These are phyloP conservation scores for Sutorius australiensis DNA, from an alignment of 768 basidiomycete species.

Conservation along the genomic window DNA sequence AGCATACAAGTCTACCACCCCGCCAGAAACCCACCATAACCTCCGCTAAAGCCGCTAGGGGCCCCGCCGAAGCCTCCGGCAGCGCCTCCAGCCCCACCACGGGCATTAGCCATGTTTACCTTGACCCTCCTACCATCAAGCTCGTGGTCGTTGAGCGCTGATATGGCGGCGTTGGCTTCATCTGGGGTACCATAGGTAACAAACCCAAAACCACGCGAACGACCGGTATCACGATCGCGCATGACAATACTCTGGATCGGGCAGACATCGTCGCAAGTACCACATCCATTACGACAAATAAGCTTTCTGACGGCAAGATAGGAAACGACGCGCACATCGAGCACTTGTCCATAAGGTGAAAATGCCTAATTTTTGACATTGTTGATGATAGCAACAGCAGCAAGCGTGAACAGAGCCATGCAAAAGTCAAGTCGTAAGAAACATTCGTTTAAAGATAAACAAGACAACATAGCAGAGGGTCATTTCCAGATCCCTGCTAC, in stretches of 20 bases:
- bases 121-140: slow-evolving; percentile 92
- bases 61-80: slow-evolving; percentile 27
- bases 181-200: slow-evolving; percentile 62
- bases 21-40: slow-evolving; percentile 16
- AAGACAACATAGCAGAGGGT: slow-evolving; percentile 46
- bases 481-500: slow-evolving; percentile 23
- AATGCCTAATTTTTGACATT: slow-evolving; percentile 62
- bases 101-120: slow-evolving; percentile 78
- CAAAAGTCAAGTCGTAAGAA: slow-evolving; percentile 32
- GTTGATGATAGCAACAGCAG: slow-evolving; percentile 17
- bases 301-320: slow-evolving; percentile 22
- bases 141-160: slow-evolving; percentile 78
- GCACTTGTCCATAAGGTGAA: slow-evolving; percentile 71
- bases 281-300: slow-evolving; percentile 10
- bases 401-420: slow-evolving; percentile 19
- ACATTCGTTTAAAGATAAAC: slow-evolving; percentile 30
- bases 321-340: slow-evolving; percentile 78
- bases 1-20: slow-evolving; percentile 1
- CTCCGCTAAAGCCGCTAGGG: slow-evolving; percentile 32
- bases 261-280: slow-evolving; percentile 31
- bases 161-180: slow-evolving; percentile 81
- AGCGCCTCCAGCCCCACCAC: slow-evolving; percentile 58
- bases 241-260: slow-evolving; percentile 84
- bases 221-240: slow-evolving; percentile 97
- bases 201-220: slow-evolving; percentile 96